Conservation (phyloP, 2,329 filamentous ascomycete genomes). For the Exophiala dermatitidis region DNA sequence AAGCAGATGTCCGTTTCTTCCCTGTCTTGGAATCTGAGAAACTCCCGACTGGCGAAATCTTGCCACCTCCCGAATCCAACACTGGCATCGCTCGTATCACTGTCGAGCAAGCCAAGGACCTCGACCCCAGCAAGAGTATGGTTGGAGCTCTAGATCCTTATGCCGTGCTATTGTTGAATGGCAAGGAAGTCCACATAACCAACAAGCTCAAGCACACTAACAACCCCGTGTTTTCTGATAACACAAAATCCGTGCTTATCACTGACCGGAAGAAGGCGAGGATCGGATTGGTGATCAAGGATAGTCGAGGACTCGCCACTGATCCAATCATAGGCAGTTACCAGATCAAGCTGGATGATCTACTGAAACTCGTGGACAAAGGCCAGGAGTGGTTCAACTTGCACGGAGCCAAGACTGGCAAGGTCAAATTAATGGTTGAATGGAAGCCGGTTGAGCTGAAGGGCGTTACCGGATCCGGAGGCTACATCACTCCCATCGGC, state of each 20-base stretch:
- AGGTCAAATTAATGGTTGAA: conserved; percentile 81
- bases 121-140: conserved; percentile 86
- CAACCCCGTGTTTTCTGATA: conserved; percentile 92
- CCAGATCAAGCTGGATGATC: conserved; percentile 90
- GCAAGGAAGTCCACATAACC: conserved; percentile 80
- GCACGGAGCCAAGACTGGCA: conserved; percentile 69
- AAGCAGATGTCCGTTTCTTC: conserved; percentile 87
- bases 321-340: conserved; percentile 87
- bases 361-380: conserved; percentile 83
- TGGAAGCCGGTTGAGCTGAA: conserved; percentile 92
- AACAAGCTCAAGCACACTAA: conserved; percentile 95
- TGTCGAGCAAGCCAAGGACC: conserved; percentile 90
- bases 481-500: conserved; percentile 88
- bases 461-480: conserved; percentile 69
- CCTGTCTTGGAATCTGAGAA: conserved; percentile 71
- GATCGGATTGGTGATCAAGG: conserved; percentile 87
- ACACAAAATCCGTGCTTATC: conserved; percentile 87
- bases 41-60: conserved; percentile 66
- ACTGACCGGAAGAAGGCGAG: conserved; percentile 87
- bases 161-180: conserved; percentile 78
- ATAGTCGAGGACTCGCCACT: conserved; percentile 75
- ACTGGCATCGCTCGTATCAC: conserved; percentile 92
- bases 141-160: conserved; percentile 90
- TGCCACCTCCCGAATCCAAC: conserved; percentile 79
- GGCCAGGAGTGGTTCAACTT: conserved; percentile 96